Evolutionary conservation across 768 basidiomycete genomes (phyloP), one percentile per base, ranked within the genome.

Genomic region (Gelatoporia subvermispora): DNA sequence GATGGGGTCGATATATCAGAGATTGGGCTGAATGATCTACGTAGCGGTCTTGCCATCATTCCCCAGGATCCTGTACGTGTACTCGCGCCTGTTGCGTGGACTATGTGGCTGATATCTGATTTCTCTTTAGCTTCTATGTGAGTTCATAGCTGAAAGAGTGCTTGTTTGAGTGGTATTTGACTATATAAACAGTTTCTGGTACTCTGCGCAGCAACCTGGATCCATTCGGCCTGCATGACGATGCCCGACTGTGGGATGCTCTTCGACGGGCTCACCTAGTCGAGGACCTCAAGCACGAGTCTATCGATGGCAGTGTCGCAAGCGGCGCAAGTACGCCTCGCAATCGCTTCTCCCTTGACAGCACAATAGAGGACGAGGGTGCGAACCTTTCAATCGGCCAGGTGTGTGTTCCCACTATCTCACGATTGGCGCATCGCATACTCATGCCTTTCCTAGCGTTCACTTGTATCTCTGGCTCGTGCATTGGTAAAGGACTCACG

Each of bases 151-250:
- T n/a, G n/a, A n/a, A n/a, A n/a, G n/a, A n/a, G n/a, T n/a, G n/a
- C n/a, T n/a, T n/a, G n/a, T n/a, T n/a, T n/a, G n/a, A n/a, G n/a
- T n/a, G 13, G 3, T 23, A 4, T 8, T 41, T 54, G 47, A 51
- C 58, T 45, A 43, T 43, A 2, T 55, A 57, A 45, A 42, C 66
- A 75, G 83, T 89, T 68, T 86, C 85, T 15, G 90, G 89, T 45
- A 91, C 88, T 1, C 66, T 95, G 18, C 77, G 93, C 43, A 79
- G 80, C 38, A 96, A 97, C 62, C 79, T 96, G 3, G 94, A 96
- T 63, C 94, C 94, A 0, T 94, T 95, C 68, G 82, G 78, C 42
- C 65, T 79, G 39, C 79, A 88, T 53, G 86, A 88, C 53, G 93
- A 95, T 62, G 81, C 79, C 18, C 74, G 76, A 20, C 74, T 96